A percentile compares a stretch with the other conserved stretches of the same genome.
phyloP scores from a whole-genome alignment of 2,329 filamentous ascomycete species.

The Fusarium longipes region DNA sequence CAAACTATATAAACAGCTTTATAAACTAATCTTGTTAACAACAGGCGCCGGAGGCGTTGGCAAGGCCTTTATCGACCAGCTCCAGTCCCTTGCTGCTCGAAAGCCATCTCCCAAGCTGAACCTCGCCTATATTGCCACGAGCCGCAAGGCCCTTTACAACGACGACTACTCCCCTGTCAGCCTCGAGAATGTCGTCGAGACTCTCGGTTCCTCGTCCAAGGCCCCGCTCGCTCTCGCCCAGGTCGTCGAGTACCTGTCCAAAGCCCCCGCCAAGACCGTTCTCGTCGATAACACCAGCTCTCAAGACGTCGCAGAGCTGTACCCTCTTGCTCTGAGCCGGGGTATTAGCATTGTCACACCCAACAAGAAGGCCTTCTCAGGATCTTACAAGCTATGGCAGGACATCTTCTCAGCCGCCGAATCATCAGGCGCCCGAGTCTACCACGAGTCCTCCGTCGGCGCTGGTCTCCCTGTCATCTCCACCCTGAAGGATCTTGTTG shows the following conservation, averaged over 20 bases:
- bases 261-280: slow-evolving; percentile 80
- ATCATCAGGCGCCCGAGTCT: slow-evolving; percentile 80
- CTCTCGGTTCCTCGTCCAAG: slow-evolving; percentile 72
- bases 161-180: slow-evolving; percentile 76
- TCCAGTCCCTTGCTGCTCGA: slow-evolving; percentile 73
- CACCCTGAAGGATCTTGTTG: slow-evolving; percentile 91
- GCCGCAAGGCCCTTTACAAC: slow-evolving; percentile 83
- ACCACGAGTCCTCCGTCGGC: slow-evolving; percentile 95
- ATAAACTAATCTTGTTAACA: slow-evolving; percentile 31
- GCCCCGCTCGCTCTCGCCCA: slow-evolving; percentile 75
- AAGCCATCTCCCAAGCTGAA: slow-evolving; percentile 76
- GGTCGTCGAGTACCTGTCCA: slow-evolving; percentile 80
- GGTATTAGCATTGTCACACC: slow-evolving; percentile 94
- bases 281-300: slow-evolving; percentile 97
- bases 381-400: slow-evolving; percentile 83
- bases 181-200: slow-evolving; percentile 69
- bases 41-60: slow-evolving; percentile 92
- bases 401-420: slow-evolving; percentile 83
- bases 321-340: slow-evolving; percentile 81
- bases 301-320: slow-evolving; percentile 83
- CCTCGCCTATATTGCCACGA: slow-evolving; percentile 87
- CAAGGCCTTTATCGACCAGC: slow-evolving; percentile 87
- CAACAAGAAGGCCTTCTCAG: slow-evolving; percentile 98
- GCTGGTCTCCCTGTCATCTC: slow-evolving; percentile 94
- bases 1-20: background rate